A percentile compares a stretch with the other conserved stretches of the same genome.
Conservation (phyloP, 805 yeast genomes). For the Candida argentea region DNA sequence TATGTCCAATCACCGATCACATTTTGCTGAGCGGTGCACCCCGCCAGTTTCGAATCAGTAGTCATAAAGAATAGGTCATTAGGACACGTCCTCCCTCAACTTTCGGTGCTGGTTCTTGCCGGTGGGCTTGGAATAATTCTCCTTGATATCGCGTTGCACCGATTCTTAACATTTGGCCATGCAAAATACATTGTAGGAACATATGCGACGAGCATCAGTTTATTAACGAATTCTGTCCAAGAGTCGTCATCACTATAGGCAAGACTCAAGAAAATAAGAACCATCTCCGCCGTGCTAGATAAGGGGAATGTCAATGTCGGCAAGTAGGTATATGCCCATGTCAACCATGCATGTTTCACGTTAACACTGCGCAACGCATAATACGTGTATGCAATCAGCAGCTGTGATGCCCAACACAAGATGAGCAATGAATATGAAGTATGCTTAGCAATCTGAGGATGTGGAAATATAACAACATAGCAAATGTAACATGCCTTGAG, state of each 20-base stretch:
- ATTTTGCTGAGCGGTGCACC: too few relatives aligned
- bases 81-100: too few relatives aligned
- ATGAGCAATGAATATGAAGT: conserved; percentile 30
- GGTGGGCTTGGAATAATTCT: conserved; percentile 14
- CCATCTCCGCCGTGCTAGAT: conserved; percentile 23
- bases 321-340: conserved; percentile 23
- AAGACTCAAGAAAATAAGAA: conserved; percentile 24
- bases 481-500: conserved; percentile 31
- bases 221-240: conserved; percentile 16
- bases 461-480: conserved; percentile 32
- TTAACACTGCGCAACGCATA: conserved; percentile 21
- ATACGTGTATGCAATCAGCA: conserved; percentile 24
- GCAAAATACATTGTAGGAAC: conserved; percentile 26
- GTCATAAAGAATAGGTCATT: too few relatives aligned
- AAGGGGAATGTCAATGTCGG: conserved; percentile 29
- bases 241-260: conserved; percentile 14
- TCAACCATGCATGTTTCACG: conserved; percentile 27
- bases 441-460: conserved; percentile 33
- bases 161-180: conserved; percentile 19
- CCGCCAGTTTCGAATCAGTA: too few relatives aligned
- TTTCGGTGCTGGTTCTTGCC: too few relatives aligned
- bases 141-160: conserved; percentile 11
- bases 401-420: conserved; percentile 23
- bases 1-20: too few relatives aligned
- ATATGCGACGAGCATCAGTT: conserved; percentile 19